These are phyloP conservation scores for Mercurialis annua DNA, from an alignment of 345 rosid genomes.

Conservation along the genomic window DNA sequence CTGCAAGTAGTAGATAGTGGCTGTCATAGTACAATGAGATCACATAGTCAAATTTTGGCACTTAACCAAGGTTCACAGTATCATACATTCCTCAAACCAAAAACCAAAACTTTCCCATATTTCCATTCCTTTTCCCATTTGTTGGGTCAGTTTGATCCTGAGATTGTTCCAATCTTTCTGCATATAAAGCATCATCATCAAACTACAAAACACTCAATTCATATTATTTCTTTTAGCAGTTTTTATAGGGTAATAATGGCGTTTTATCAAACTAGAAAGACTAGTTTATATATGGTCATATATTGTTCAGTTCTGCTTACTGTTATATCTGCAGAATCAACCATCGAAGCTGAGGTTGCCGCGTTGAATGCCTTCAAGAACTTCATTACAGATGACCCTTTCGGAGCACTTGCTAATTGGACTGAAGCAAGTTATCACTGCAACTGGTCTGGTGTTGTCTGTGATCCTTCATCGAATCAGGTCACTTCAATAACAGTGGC, in stretches of 20 bases:
- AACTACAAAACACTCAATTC: slow-evolving; percentile 1
- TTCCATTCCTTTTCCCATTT: neutral
- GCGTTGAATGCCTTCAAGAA: slow-evolving; percentile 62
- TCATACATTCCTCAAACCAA: neutral
- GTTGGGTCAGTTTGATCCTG: neutral
- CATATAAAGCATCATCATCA: slow-evolving; percentile 5
- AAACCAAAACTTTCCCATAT: neutral
- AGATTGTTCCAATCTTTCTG: neutral
- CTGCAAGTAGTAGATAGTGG: neutral
- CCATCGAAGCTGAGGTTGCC: slow-evolving; percentile 40
- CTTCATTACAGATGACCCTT: slow-evolving; percentile 52
- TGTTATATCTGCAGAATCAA: slow-evolving; percentile 29
- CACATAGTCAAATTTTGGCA: neutral
- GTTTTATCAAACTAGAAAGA: slow-evolving; percentile 10
- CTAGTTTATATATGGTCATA: slow-evolving; percentile 21
- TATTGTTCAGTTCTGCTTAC: slow-evolving; percentile 13
- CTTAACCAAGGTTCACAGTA: slow-evolving; percentile 1
- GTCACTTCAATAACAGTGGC: slow-evolving; percentile 47
- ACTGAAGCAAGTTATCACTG: slow-evolving; percentile 50
- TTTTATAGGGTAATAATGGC: slow-evolving; percentile 21
- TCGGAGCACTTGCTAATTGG: slow-evolving; percentile 58
- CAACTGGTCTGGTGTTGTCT: slow-evolving; percentile 76
- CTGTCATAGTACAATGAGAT: neutral
- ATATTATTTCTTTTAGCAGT: slow-evolving; percentile 16
- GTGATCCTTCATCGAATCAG: slow-evolving; percentile 40